Evolutionary conservation across 1,284 basidiomycete species (phyloP), one percentile per base, ranked within the genome.

Genomic region (Omphalotus olearius): DNA sequence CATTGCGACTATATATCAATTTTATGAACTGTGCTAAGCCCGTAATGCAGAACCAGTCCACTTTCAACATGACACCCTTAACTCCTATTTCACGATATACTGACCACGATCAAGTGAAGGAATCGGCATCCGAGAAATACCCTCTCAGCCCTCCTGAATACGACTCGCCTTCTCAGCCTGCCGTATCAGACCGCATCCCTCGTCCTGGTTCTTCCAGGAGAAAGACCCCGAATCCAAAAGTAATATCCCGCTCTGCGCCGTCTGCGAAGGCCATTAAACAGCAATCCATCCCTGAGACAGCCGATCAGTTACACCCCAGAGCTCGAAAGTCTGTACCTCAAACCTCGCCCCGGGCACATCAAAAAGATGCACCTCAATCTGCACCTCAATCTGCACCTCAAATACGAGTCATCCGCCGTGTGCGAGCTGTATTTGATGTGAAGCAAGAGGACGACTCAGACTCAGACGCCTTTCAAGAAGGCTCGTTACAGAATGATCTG

Each of bases 391-490:
- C 45, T 18, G 47, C 50, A 25, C 41, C 43, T 20, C 50, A 51
- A 11, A 39, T 37, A 28, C 46, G 51, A 18, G 13, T 56, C n/a
- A 67, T 76, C 40, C 69, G 74, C n/a, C 69, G 70, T 30, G 74
- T 76, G 5, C 69, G 70, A 39, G 73, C 60, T 17, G 61, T 74
- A 6, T 59, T 75, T 11, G 57, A 65, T 38, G 69, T 75, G 9
- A 73, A 74, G 54, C 62, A 68, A 54, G 71, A 72, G 25, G 66
- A 65, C 6, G 64, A 60, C 0, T 66, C 69, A n/a, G 63, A 65
- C 3, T 66, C 68, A 16, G 50, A 57, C 5, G 17, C 17, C 13
- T 28, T 25, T 47, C 3, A 1, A 5, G 54, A 50, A 4, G 48
- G 38, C 6, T 45, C 38, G 6, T 23, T 30, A 18, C 10, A 40